Percentiles rank a stretch among this genome's conserved stretches.
Conservation (phyloP, 495 filamentous ascomycete genomes). For the Aspergillus indologenus region DNA sequence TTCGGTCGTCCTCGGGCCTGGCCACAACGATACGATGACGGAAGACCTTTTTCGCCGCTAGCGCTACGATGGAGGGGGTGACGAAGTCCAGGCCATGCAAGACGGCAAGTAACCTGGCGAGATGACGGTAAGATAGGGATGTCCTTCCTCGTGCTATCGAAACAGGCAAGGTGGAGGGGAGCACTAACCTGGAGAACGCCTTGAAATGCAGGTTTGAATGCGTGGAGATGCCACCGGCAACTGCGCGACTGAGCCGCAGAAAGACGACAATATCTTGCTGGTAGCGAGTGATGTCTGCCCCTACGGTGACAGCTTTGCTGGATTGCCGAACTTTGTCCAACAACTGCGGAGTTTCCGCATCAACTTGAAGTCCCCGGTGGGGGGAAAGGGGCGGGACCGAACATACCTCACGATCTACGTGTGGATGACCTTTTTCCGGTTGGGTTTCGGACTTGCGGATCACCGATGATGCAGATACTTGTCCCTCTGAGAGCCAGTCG, state of each 20-base stretch:
- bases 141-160: neutral
- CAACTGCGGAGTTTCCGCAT: slow-evolving; percentile 15
- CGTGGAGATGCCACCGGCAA: slow-evolving; percentile 72
- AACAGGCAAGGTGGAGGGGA: neutral
- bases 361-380: neutral
- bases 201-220: slow-evolving; percentile 74
- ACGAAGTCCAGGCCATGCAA: slow-evolving; percentile 78
- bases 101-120: slow-evolving; percentile 59
- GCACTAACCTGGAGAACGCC: slow-evolving; percentile 55
- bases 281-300: slow-evolving; percentile 72
- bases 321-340: slow-evolving; percentile 39
- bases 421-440: slow-evolving; percentile 13
- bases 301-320: slow-evolving; percentile 43
- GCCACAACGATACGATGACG: slow-evolving; percentile 74
- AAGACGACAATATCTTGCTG: slow-evolving; percentile 82
- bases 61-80: slow-evolving; percentile 75
- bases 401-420: slow-evolving; percentile 26
- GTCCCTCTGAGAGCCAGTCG: slow-evolving; percentile 44
- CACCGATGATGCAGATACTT: slow-evolving; percentile 45
- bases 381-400: neutral
- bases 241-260: slow-evolving; percentile 79
- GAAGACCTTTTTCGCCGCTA: slow-evolving; percentile 89
- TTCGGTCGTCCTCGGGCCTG: slow-evolving; percentile 69
- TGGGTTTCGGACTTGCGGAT: slow-evolving; percentile 32
- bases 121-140: neutral